Conservation (phyloP, 345 rosid genomes). For the Conringia planisiliqua region DNA sequence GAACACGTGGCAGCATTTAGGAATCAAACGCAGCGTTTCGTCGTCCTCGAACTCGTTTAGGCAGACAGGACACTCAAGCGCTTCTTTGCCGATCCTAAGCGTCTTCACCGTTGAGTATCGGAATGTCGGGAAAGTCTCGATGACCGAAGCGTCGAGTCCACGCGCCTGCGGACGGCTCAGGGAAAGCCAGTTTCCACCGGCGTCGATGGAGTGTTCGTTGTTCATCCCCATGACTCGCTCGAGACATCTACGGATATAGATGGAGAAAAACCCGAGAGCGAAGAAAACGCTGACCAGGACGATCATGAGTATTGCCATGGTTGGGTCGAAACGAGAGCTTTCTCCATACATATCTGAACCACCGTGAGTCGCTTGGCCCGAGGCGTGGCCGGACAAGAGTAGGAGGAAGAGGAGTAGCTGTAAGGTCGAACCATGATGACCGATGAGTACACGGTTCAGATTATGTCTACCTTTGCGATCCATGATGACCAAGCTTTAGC, state of each 20-base stretch:
- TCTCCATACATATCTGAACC: background rate
- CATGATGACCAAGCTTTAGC: constrained; percentile 20
- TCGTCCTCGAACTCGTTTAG: constrained; percentile 77
- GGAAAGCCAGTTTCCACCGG: constrained; percentile 28
- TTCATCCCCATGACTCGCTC: constrained; percentile 26
- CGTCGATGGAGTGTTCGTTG: background rate
- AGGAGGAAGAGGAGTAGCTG: constrained; percentile 19
- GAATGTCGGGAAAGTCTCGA: constrained; percentile 66
- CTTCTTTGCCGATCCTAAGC: constrained; percentile 50
- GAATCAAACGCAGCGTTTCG: constrained; percentile 76
- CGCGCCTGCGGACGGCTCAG: constrained; percentile 29
- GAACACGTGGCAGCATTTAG: constrained; percentile 81
- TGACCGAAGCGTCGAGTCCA: constrained; percentile 61
- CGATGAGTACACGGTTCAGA: background rate
- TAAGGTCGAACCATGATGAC: constrained; percentile 10
- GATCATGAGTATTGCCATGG: constrained; percentile 65
- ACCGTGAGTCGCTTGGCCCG: constrained; percentile 28
- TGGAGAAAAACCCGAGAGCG: constrained; percentile 63
- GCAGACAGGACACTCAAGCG: constrained; percentile 86
- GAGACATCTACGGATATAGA: constrained; percentile 59
- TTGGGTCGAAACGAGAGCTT: constrained; percentile 43
- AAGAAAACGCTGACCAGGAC: constrained; percentile 56
- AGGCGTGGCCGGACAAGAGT: constrained; percentile 4
- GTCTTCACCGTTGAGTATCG: constrained; percentile 61
- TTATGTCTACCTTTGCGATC: background rate